A percentile compares a stretch with the other conserved stretches of the same genome.
These are phyloP conservation scores for Abrus pulchellus DNA, from an alignment of 306 rosid species.

Conservation along the genomic window DNA sequence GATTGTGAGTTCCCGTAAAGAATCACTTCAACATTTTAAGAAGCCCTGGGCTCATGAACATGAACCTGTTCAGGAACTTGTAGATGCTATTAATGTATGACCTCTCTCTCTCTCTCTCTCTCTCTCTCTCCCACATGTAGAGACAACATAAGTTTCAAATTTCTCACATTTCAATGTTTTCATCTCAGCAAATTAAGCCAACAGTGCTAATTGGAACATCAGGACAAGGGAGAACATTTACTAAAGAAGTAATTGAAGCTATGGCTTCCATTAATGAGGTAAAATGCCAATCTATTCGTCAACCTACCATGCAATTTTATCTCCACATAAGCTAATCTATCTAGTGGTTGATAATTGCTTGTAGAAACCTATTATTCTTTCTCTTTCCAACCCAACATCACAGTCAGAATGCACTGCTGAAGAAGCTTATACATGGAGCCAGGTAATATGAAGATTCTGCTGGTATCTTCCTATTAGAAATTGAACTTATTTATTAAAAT, in stretches of 20 bases:
- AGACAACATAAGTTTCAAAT: conserved; percentile 17
- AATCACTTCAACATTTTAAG: conserved; percentile 95
- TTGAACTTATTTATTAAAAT: not conserved
- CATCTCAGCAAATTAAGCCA: conserved; percentile 83
- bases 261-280: conserved; percentile 90
- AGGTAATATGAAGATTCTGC: conserved; percentile 47
- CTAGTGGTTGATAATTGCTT: conserved; percentile 17
- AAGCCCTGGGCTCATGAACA: conserved; percentile 97
- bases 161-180: conserved; percentile 41
- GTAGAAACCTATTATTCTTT: conserved; percentile 57
- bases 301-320: conserved; percentile 1
- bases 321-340: conserved; percentile 33
- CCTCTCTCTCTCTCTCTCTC: conserved; percentile 29
- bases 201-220: conserved; percentile 95
- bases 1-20: conserved; percentile 83
- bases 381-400: conserved; percentile 64
- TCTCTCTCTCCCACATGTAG: not conserved
- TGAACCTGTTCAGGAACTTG: conserved; percentile 67
- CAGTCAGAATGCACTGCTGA: conserved; percentile 67
- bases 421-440: conserved; percentile 59
- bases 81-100: conserved; percentile 76
- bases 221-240: conserved; percentile 83
- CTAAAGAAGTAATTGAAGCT: conserved; percentile 77
- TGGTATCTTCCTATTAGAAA: not conserved
- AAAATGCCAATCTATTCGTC: conserved; percentile 9